A percentile compares a stretch with the other conserved stretches of the same genome.
These are phyloP conservation scores for Clarireedia hainanense DNA, from an alignment of 2,329 filamentous ascomycete species.

Conservation along the genomic window DNA sequence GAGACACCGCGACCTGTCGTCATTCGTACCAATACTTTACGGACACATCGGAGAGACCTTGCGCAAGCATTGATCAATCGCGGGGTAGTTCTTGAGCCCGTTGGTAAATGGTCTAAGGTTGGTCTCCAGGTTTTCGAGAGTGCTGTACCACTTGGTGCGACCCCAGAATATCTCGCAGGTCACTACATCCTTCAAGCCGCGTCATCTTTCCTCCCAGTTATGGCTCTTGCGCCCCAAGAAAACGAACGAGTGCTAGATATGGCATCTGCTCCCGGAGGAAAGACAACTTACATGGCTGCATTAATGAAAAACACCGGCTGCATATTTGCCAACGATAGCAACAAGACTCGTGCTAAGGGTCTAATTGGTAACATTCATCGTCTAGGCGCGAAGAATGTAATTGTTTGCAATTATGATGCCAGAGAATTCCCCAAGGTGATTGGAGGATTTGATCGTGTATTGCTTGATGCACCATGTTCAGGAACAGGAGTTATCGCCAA, in stretches of 20 bases:
- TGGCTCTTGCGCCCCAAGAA: conserved; percentile 92
- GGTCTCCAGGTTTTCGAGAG: conserved; percentile 95
- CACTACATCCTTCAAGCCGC: conserved; percentile 98
- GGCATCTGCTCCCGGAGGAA: conserved; percentile 92
- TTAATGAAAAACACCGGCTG: conserved; percentile 96
- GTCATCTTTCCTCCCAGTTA: conserved; percentile 92
- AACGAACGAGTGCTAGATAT: conserved; percentile 85
- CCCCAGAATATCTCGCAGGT: conserved; percentile 92
- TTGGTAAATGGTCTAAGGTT: conserved; percentile 98
- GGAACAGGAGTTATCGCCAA: conserved; percentile 97
- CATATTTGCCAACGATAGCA: conserved; percentile 94
- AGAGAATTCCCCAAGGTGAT: conserved; percentile 90
- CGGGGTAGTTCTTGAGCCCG: conserved; percentile 89
- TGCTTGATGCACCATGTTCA: conserved; percentile 92
- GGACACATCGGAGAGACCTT: conserved; percentile 67
- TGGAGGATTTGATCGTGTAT: conserved; percentile 88
- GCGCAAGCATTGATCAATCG: conserved; percentile 93
- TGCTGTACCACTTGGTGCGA: conserved; percentile 72
- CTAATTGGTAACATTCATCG: conserved; percentile 97
- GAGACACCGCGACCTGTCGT: conserved; percentile 89
- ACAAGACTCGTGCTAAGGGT: conserved; percentile 88
- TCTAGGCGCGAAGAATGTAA: conserved; percentile 83
- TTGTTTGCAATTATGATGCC: conserved; percentile 94
- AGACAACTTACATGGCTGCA: conserved; percentile 92
- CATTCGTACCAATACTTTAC: conserved; percentile 92